Base-by-base conservation (phyloP, 108 stramenopile species). In the Cylindrotheca fusiformis region DNA sequence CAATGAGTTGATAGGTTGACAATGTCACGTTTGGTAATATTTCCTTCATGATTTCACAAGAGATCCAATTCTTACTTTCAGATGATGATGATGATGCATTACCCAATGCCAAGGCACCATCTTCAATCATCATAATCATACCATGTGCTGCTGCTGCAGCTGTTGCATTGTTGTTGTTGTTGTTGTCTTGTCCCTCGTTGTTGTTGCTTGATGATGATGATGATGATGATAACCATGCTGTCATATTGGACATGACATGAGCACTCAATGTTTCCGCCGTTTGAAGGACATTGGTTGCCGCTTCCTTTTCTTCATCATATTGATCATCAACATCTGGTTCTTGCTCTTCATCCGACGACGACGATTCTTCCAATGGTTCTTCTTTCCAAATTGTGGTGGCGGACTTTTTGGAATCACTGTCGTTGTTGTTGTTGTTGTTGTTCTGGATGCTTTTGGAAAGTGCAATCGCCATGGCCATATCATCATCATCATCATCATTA, bases 1-100 rank as follows among this genome's bases (percentile, higher is more conserved):
- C 93, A 60, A 91, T 74, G 44, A 94, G 51, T 60, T 94, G 93
- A 67, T 94, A 92, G 31, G 85, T 82, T 2, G 83, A 78, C 57
- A 92, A 71, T 4, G 66, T 81, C 2, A 88, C 77, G 29, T 71
- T 60, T 29, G 91, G 91, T 55, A 76, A 72, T 4, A 85, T 67
- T 32, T 65, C 44, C 30, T 58, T 50, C 87, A 92, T 92, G 3
- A 29, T 49, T 47, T 83, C 70, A 20, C 81, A 50, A 3, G 82
- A 76, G 30, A 92, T 92, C 91, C 91, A 92, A n/a, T 58, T 30
- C 17, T 66, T 46, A 20, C 19, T 64, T 41, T 41, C 14, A 14
- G 10, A 10, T 10, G 36, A 10, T 10, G 10, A 10, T 6, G 6
- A 6, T 10, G 6, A 10, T 29, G 23, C 52, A 32, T 52, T 58